A percentile compares a stretch with the other conserved stretches of the same genome.
Conservation (phyloP, 148 eudicot genomes). For the Agrostemma githago region DNA sequence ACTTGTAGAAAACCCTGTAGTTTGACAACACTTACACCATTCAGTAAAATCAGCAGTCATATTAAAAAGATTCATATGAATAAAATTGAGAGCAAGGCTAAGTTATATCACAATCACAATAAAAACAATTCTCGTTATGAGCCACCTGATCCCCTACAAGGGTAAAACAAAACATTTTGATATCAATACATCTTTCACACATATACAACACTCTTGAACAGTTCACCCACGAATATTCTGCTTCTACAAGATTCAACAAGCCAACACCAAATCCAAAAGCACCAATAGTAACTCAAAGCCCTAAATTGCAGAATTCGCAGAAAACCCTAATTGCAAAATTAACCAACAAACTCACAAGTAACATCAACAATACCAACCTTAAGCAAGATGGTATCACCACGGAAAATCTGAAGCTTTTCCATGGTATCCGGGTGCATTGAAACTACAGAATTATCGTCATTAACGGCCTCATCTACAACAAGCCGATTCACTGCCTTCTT, state of each 20-base stretch:
- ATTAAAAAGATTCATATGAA: no score
- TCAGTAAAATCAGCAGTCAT: no score
- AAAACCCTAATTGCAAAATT: not conserved
- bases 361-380: constrained; percentile 42
- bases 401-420: constrained; percentile 84
- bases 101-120: not conserved
- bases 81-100: not conserved
- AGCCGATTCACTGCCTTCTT: constrained; percentile 73
- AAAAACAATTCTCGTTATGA: no score
- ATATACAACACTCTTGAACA: not conserved
- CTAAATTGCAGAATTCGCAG: not conserved
- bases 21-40: no score
- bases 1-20: not conserved
- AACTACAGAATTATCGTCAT: constrained; percentile 81
- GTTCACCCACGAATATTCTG: not conserved
- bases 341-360: not conserved
- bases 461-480: constrained; percentile 70
- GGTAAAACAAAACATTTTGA: no score
- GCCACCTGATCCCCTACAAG: not conserved
- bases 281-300: not conserved
- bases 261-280: not conserved
- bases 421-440: constrained; percentile 71
- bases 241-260: not conserved
- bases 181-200: no score
- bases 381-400: constrained; percentile 72